Evolutionary conservation across 768 basidiomycete species (phyloP).

Genomic region (Agaricus bisporus): DNA sequence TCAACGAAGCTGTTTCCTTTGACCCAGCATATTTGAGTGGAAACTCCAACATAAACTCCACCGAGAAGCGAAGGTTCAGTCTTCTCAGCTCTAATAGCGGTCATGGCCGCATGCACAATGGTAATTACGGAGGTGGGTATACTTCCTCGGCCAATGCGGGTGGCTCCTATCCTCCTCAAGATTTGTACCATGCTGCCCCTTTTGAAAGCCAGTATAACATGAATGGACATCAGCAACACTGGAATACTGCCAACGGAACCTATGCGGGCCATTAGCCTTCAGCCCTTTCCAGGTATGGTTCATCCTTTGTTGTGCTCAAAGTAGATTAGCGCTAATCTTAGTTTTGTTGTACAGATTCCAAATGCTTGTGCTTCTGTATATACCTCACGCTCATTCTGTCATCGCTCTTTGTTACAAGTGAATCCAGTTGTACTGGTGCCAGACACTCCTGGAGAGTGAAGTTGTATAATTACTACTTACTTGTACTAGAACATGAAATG

Average conservation of each 20-base stretch:
- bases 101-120: background rate
- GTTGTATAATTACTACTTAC: conserved; percentile 3
- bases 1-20: conserved; percentile 45
- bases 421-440: conserved; percentile 10
- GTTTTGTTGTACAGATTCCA: background rate
- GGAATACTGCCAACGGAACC: background rate
- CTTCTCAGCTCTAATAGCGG: conserved; percentile 21
- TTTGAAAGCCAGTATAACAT: conserved; percentile 2
- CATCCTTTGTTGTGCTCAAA: too few relatives aligned
- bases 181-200: background rate
- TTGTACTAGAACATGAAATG: background rate
- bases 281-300: background rate
- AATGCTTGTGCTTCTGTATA: conserved; percentile 4
- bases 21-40: conserved; percentile 32
- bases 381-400: background rate
- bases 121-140: background rate
- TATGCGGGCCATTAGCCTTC: background rate
- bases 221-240: background rate
- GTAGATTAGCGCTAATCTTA: background rate
- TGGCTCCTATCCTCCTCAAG: background rate
- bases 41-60: conserved; percentile 14
- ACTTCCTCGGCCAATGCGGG: background rate
- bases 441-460: conserved; percentile 4
- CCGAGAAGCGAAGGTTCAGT: conserved; percentile 22
- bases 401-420: conserved; percentile 1